These are phyloP conservation scores for Allomyces macrogynus DNA, from an alignment of 192 early-diverging fungal genomes.

Conservation along the genomic window DNA sequence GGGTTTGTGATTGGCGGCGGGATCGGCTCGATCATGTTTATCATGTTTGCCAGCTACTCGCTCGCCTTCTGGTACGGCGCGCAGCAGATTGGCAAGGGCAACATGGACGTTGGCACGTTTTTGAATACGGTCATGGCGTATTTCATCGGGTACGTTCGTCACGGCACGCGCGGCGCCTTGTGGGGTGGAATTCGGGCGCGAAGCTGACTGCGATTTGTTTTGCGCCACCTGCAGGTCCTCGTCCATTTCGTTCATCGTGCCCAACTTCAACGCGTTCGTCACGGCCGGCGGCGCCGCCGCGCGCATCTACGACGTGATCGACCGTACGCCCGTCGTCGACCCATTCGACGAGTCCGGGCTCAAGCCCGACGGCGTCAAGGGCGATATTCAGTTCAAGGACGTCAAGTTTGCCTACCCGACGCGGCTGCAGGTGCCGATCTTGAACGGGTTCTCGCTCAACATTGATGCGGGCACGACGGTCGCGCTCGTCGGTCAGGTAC, in stretches of 20 bases:
- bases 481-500: conserved; percentile 59
- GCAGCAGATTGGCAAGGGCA: conserved; percentile 24
- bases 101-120: conserved; percentile 24
- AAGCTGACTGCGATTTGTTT: background rate
- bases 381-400: conserved; percentile 53
- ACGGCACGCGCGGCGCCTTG: conserved; percentile 4
- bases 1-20: conserved; percentile 29
- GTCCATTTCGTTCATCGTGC: conserved; percentile 3
- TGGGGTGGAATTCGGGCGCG: too few species aligned
- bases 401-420: conserved; percentile 71
- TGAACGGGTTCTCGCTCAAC: conserved; percentile 47
- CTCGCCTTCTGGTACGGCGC: conserved; percentile 74
- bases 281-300: conserved; percentile 59
- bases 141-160: conserved; percentile 20
- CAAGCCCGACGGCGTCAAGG: conserved; percentile 26
- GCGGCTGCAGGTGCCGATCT: conserved; percentile 55
- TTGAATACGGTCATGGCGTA: conserved; percentile 20
- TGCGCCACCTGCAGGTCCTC: background rate
- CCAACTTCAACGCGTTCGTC: conserved; percentile 49
- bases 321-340: conserved; percentile 62
- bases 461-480: conserved; percentile 57
- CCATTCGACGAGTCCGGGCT: conserved; percentile 14
- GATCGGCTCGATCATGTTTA: conserved; percentile 51
- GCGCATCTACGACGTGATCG: conserved; percentile 60
- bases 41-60: conserved; percentile 54